Evolutionary conservation across 257 asterid species (phyloP), one percentile per base, ranked within the genome.

Genomic region (Fraxinus quadrangulata): DNA sequence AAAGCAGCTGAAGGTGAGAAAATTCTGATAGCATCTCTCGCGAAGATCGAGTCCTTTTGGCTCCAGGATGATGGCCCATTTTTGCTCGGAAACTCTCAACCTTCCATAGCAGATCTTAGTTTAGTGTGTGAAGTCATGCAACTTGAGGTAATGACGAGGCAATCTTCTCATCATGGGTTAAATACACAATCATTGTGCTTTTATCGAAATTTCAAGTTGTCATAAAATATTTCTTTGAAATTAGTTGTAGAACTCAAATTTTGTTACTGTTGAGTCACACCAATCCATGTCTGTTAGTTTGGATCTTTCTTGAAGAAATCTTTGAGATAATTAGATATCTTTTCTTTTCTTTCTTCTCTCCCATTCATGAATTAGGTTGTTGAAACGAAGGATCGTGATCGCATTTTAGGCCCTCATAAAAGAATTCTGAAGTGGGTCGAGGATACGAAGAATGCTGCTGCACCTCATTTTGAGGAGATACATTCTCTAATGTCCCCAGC

Each of bases 391-490:
- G 91, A 87, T 8, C 88, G 88, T 3, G 84, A 67, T 0, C 89
- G 91, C 40, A 81, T 92, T 51, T 71, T 94, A 49, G 79, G 92
- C 45, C 95, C 96, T 7, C 84, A 82, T 88, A 86, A 87, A 81
- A 91, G 84, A 77, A 82, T 92, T 70, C 37, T 83, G 85, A 85
- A 86, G 83, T 94, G 99, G 97, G 79, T 94, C 12, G 93, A 91
- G 26, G 92, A 88, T 70, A 86, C 90, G 17, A 92, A 81, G 86
- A 86, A 67, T 75, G 99, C 96, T 40, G 83, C 92, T 3, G 83
- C 81, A 12, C 98, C 98, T 77, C 83, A 95, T 78, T 95, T 95
- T 69, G 96, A 93, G 74, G 97, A 91, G 70, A 21, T 91, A 2
- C 96, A 91, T 39, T 69, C 85, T 3, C 2, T 83, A 6, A 81